Evolutionary conservation across 306 rosid genomes (phyloP).

Genomic region (Geum urbanum): DNA sequence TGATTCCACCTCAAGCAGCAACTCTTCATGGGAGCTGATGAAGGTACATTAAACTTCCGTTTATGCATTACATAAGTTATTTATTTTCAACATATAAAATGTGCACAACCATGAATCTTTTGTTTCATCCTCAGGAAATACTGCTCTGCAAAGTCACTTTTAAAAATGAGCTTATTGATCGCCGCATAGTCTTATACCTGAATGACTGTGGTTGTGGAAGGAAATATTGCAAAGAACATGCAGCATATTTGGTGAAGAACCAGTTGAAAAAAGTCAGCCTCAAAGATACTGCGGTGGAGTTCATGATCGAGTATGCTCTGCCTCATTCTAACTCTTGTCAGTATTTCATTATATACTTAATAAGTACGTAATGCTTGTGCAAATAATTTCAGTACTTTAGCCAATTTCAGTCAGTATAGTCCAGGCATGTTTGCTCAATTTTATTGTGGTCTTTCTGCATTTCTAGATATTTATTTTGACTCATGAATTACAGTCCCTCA

Average conservation of each 20-base stretch:
- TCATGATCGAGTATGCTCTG: conserved; percentile 72
- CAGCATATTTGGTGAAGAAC: conserved; percentile 73
- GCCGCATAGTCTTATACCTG: conserved; percentile 71
- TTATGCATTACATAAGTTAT: too few species aligned
- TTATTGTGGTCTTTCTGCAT: background rate
- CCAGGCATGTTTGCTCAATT: background rate
- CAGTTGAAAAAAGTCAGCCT: conserved; percentile 77
- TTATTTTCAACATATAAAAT: too few species aligned
- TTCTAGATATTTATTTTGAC: background rate
- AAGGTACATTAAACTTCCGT: conserved; percentile 44
- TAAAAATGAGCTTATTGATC: conserved; percentile 68
- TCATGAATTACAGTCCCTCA: background rate
- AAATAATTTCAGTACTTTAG: background rate
- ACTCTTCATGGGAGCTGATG: conserved; percentile 96
- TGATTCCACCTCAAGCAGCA: conserved; percentile 87
- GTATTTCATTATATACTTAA: background rate
- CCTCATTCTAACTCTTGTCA: conserved; percentile 15
- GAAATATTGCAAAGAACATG: conserved; percentile 65
- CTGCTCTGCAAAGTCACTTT: conserved; percentile 74
- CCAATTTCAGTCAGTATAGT: background rate
- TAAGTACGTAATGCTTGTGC: background rate
- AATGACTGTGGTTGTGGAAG: conserved; percentile 78
- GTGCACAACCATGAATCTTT: background rate
- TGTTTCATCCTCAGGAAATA: conserved; percentile 55
- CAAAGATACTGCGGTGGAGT: conserved; percentile 70